Evolutionary conservation across 768 basidiomycete species (phyloP), one percentile per base, ranked within the genome.

Genomic region (Boletus rubescentipes): DNA sequence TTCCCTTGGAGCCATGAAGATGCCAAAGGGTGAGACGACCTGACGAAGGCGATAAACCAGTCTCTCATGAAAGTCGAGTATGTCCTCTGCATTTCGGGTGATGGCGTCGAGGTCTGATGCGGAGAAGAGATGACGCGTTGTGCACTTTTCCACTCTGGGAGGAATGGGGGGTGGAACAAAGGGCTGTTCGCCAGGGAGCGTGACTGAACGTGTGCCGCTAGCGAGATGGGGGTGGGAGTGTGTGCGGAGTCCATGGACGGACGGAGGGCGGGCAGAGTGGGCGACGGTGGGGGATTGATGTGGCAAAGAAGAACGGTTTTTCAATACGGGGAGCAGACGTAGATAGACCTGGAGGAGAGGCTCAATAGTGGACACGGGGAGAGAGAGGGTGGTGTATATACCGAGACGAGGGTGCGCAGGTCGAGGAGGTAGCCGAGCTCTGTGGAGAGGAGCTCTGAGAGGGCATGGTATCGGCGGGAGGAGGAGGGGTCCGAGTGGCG

Each of bases 361-460:
- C 18, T 31, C 49, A 43, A 60, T 39, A 31, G 15, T 46, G 8
- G 1, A 47, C 41, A n/a, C 16, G 8, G 10, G 4, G 18, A 5
- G 20, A 49, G 34, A 44, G 52, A 46, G 49, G 55, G 55, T 14
- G 42, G n/a, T 1, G 31, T n/a, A 71, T 80, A 55, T 67, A 92
- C 93, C 58, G 80, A 78, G 51, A 93, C 88, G 40, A 98, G 78
- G 9, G 80, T 80, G 55, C 84, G 81, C 62, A 98, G 71, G 70
- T 95, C 93, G 47, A 78, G 67, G 9, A 93, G 78, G 68, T 98
- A 98, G 8, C 84, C 83, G 18, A 83, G 75, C 74, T 98, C 96
- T 1, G 93, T 95, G 53, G 82, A 77, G 23, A 98, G 78, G 37
- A 98, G 75, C 72, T 98, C 96, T 59, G 84, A 77, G 46, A 98